phyloP scores from a whole-genome alignment of 2,329 filamentous ascomycete genomes.

The Sporothrix protearum region DNA sequence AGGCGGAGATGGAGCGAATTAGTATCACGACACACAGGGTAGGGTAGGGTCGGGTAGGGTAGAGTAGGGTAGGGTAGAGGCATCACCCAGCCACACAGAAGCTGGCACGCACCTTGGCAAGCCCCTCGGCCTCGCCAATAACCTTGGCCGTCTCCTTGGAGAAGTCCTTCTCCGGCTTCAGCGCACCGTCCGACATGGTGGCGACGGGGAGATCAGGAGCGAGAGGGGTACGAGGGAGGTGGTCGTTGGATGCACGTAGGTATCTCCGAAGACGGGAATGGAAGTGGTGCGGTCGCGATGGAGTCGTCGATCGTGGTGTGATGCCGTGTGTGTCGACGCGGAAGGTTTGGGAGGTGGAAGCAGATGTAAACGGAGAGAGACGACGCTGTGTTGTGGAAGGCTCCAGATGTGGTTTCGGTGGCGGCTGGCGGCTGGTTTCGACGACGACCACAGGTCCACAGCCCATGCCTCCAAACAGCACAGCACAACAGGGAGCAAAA shows the following conservation, averaged over 20 bases:
- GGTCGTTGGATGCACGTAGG: neutral
- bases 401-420: neutral
- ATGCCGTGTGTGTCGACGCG: neutral
- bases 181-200: conserved; percentile 74
- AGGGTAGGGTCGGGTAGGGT: too few species aligned
- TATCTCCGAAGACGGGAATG: neutral
- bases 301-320: neutral
- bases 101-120: conserved; percentile 64
- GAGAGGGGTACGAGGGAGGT: neutral
- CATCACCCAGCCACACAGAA: neutral
- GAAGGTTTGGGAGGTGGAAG: neutral
- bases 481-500: neutral
- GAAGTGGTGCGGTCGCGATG: neutral
- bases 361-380: neutral
- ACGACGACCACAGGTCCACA: neutral
- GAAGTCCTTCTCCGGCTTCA: conserved; percentile 99
- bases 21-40: neutral
- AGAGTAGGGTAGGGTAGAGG: too few species aligned
- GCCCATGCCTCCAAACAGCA: conserved; percentile 5
- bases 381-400: neutral
- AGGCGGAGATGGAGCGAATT: neutral
- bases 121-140: conserved; percentile 83
- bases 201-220: conserved; percentile 17
- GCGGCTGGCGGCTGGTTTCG: neutral
- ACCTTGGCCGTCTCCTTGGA: conserved; percentile 91